Base-by-base conservation (phyloP, 1,139 yeast genomes). In the Saccharomyces hybrid region DNA sequence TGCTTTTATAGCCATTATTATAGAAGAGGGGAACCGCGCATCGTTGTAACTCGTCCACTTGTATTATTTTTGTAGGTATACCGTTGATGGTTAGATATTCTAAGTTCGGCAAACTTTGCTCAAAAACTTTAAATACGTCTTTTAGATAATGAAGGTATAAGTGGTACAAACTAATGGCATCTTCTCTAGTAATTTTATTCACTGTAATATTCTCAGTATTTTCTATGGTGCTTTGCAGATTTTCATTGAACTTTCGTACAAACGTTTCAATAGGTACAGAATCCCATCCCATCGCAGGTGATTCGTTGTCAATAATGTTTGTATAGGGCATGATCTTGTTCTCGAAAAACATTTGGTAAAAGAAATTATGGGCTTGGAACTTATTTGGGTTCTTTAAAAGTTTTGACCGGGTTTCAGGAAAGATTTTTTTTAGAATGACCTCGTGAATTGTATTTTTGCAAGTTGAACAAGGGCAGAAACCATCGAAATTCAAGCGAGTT, bases 311-410 rank as follows among this genome's bases (percentile, higher is more conserved):
- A 34, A 63, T 50, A 38, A 57, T 57, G 38, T 58, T 63, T 25
- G 67, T 58, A 50, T 67, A 60, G 11, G 71, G 70, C n/a, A 66
- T 53, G 4, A 67, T 66, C 26, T 69, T 66, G 47, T 59, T 63
- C 6, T 61, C 52, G 51, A 61, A 63, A 44, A 65, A 59, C 55
- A 68, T 56, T 49, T 66, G 68, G 46, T 61, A 41, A 27, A 59
- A 42, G 49, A 67, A 62, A 53, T 64, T 60, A 51, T 65, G 57
- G 27, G 63, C 47, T 30, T 60, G 59, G 13, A 62, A 56, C 52
- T 64, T 66, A 20, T 59, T 50, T 27, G 57, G 53, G 50, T 61
- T 57, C 47, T 56, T 57, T 47, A 66, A 59, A 5, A 53, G 49
- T 48, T 56, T 57, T 1, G 63, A 57, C 11, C 63, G 61, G 25